Conservation (phyloP, 192 early-diverging fungal genomes). For the Backusella morwellensis region DNA sequence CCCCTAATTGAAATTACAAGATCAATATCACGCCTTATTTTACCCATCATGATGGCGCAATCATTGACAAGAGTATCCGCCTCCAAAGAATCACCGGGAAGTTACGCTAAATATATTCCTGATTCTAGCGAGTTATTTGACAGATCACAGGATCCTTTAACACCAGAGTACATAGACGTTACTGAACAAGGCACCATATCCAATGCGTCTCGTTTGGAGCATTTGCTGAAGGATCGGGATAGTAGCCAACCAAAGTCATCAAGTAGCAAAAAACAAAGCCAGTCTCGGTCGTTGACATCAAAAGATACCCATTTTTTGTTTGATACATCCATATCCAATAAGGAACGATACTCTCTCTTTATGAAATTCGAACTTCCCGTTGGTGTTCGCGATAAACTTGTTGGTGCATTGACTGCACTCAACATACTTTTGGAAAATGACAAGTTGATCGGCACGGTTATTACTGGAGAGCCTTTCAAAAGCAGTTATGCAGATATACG, state of each 20-base stretch:
- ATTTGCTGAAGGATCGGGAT: neutral
- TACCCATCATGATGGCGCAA: constrained; percentile 27
- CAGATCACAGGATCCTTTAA: neutral
- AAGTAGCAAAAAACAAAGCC: neutral
- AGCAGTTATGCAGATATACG: constrained; percentile 3
- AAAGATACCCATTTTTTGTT: neutral
- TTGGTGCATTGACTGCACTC: constrained; percentile 16
- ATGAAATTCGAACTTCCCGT: constrained; percentile 11
- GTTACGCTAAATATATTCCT: neutral
- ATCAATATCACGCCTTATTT: neutral
- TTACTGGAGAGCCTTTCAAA: neutral
- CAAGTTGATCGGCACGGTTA: neutral
- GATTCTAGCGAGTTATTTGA: neutral
- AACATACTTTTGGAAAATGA: constrained; percentile 25
- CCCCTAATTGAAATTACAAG: constrained; percentile 17
- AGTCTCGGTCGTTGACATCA: neutral
- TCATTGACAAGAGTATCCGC: neutral
- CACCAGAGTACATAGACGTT: constrained; percentile 21
- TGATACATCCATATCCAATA: neutral
- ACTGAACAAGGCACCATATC: constrained; percentile 13
- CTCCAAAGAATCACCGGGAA: neutral
- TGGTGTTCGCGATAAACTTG: neutral
- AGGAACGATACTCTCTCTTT: neutral
- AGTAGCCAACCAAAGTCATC: neutral
- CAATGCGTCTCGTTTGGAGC: constrained; percentile 18